Percentiles rank a stretch among this genome's conserved stretches.
Conservation (phyloP, 495 filamentous ascomycete species). For the Evansstolkia leycettana region DNA sequence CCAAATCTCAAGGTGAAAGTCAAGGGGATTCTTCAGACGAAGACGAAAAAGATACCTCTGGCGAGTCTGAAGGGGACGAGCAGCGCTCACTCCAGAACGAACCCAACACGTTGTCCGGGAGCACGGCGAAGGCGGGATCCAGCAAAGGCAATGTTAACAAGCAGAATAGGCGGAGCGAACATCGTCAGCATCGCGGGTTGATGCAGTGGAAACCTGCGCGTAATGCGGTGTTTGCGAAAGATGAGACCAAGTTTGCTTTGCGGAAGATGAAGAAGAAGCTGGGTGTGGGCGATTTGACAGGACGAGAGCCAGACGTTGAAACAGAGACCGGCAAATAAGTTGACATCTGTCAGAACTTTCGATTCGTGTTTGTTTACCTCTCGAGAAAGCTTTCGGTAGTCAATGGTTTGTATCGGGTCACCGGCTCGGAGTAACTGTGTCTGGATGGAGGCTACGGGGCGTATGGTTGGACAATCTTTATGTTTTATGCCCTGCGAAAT, state of each 20-base stretch:
- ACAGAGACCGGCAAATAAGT: constrained; percentile 33
- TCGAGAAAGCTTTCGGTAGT: background rate
- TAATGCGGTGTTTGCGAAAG: constrained; percentile 37
- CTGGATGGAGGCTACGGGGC: no score
- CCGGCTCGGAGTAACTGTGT: no score
- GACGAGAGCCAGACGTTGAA: constrained; percentile 40
- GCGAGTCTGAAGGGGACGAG: constrained; percentile 12
- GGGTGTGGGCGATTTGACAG: constrained; percentile 30
- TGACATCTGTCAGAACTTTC: background rate
- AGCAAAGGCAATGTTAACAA: constrained; percentile 13
- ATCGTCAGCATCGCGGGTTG: constrained; percentile 38
- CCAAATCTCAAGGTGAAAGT: background rate
- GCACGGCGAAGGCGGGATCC: background rate
- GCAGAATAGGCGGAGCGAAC: constrained; percentile 34
- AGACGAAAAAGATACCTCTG: constrained; percentile 3
- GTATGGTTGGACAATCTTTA: no score
- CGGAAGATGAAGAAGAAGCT: constrained; percentile 35
- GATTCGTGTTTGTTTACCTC: background rate
- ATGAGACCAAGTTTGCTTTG: constrained; percentile 38
- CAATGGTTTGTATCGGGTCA: no score
- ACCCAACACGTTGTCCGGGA: background rate
- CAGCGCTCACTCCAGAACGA: background rate
- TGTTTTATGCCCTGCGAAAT: no score
- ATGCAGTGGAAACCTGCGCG: constrained; percentile 46
- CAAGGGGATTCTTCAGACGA: constrained; percentile 1